These are phyloP conservation scores for Corylus americana DNA, from an alignment of 306 rosid genomes.

Conservation along the genomic window DNA sequence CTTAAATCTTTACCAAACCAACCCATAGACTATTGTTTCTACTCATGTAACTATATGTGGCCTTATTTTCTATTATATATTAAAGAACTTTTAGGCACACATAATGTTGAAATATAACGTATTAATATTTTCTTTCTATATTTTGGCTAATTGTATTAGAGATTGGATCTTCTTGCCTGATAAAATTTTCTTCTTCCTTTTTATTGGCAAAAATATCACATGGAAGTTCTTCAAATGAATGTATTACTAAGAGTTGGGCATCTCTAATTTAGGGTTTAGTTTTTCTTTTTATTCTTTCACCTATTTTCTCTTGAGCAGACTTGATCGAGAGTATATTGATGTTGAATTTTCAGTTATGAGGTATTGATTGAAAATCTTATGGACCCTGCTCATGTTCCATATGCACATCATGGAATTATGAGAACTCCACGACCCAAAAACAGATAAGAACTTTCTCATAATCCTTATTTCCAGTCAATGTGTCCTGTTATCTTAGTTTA, in stretches of 20 bases:
- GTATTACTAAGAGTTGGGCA: not conserved
- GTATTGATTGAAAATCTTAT: conserved; percentile 85
- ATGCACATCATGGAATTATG: conserved; percentile 77
- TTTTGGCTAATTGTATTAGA: not conserved
- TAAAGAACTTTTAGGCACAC: not conserved
- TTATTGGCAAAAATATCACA: not conserved
- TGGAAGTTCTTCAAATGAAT: not conserved
- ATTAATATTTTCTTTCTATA: not conserved
- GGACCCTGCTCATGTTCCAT: conserved; percentile 94
- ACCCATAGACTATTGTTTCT: too few species aligned
- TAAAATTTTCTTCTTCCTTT: not conserved
- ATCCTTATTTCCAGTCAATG: conserved; percentile 9
- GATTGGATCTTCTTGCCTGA: not conserved
- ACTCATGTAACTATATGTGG: not conserved
- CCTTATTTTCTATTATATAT: not conserved
- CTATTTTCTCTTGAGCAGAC: not conserved
- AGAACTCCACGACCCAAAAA: conserved; percentile 49
- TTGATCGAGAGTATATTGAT: conserved; percentile 1
- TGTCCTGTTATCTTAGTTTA: conserved; percentile 12
- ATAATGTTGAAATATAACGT: not conserved
- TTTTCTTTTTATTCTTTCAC: not conserved
- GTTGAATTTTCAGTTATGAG: conserved; percentile 71
- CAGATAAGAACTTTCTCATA: conserved; percentile 26
- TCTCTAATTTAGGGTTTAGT: not conserved
- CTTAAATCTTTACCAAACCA: too few species aligned